Percentiles rank a stretch among this genome's conserved stretches.
Evolutionary conservation across 805 yeast genomes (phyloP).

Genomic region (Scheffersomyces stipitis): DNA sequence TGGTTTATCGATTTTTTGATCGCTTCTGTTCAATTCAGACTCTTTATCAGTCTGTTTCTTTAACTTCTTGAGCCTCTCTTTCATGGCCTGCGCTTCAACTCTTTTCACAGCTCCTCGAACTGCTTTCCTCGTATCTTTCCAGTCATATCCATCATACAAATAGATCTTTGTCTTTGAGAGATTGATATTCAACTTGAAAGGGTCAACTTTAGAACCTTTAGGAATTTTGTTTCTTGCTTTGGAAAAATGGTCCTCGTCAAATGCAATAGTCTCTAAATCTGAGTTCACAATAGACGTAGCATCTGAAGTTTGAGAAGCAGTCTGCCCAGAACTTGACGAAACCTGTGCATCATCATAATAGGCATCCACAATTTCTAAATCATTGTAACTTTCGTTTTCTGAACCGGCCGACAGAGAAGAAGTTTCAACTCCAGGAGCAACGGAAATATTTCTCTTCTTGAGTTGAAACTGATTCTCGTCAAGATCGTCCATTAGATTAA

Average conservation of each 20-base stretch:
- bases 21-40: neutral
- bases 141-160: conserved; percentile 89
- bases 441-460: neutral
- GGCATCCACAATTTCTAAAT: neutral
- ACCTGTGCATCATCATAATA: conserved; percentile 10
- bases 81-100: conserved; percentile 53
- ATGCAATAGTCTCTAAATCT: conserved; percentile 9
- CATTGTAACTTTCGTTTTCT: neutral
- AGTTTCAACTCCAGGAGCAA: neutral
- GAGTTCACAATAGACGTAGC: neutral
- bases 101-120: conserved; percentile 64
- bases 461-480: conserved; percentile 32
- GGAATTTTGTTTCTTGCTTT: neutral
- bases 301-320: neutral
- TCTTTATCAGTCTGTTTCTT: conserved; percentile 9
- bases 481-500: conserved; percentile 44
- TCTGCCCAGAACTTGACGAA: conserved; percentile 4
- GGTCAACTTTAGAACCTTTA: conserved; percentile 12
- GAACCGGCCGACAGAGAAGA: neutral
- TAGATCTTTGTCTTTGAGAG: conserved; percentile 43
- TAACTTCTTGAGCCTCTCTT: conserved; percentile 16
- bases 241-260: conserved; percentile 29
- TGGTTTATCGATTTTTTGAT: conserved; percentile 1
- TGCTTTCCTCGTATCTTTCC: conserved; percentile 72
- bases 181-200: conserved; percentile 30